Percentiles rank a stretch among this genome's conserved stretches.
Conservation (phyloP, 805 yeast genomes). For the Priceomyces carsonii region DNA sequence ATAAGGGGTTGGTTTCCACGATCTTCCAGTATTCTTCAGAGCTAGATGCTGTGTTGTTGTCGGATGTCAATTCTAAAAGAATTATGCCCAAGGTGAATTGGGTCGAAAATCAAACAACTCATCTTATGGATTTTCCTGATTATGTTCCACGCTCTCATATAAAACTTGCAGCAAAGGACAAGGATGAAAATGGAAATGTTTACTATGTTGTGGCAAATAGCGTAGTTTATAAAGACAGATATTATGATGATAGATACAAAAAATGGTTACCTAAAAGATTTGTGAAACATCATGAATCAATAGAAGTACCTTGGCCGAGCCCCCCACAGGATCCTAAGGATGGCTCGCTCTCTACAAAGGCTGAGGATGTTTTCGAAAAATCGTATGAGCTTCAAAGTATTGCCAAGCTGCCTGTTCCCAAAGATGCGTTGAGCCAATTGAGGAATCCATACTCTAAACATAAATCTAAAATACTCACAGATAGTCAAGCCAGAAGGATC, state of each 20-base stretch:
- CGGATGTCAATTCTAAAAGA: slow-evolving; percentile 64
- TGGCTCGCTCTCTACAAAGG: slow-evolving; percentile 57
- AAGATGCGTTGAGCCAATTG: slow-evolving; percentile 61
- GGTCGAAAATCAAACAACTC: slow-evolving; percentile 70
- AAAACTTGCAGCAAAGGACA: slow-evolving; percentile 76
- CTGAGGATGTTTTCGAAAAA: slow-evolving; percentile 62
- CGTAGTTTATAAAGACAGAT: slow-evolving; percentile 63
- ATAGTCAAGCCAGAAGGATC: slow-evolving; percentile 60
- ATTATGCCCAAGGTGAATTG: slow-evolving; percentile 74
- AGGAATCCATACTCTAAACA: slow-evolving; percentile 78
- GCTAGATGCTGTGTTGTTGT: slow-evolving; percentile 64
- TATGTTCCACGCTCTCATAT: slow-evolving; percentile 61
- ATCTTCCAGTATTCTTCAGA: slow-evolving; percentile 60
- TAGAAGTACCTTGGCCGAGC: slow-evolving; percentile 88
- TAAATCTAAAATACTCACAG: slow-evolving; percentile 54
- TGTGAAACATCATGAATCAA: slow-evolving; percentile 65
- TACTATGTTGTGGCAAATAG: slow-evolving; percentile 80
- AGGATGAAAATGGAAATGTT: slow-evolving; percentile 61
- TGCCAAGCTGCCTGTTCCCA: slow-evolving; percentile 68
- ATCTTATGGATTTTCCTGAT: slow-evolving; percentile 68
- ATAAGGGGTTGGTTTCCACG: slow-evolving; percentile 72
- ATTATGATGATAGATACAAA: slow-evolving; percentile 74
- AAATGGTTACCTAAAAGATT: slow-evolving; percentile 75
- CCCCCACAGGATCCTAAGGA: slow-evolving; percentile 57
- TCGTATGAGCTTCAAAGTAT: slow-evolving; percentile 72